Conservation (phyloP, 2,329 filamentous ascomycete species). For the Colletotrichum nymphaeae region DNA sequence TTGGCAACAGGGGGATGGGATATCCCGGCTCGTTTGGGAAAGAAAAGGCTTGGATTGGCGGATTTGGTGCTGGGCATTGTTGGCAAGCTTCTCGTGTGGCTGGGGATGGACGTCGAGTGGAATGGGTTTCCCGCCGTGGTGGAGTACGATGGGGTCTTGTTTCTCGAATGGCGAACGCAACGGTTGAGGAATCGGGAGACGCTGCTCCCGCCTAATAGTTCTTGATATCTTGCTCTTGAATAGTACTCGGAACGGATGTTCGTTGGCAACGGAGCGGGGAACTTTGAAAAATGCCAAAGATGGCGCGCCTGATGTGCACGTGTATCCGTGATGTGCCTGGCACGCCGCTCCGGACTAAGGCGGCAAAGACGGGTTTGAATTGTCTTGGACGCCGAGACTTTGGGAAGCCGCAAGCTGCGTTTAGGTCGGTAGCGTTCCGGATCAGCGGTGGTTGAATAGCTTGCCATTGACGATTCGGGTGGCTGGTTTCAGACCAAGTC, state of each 20-base stretch:
- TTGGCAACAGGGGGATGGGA: background rate
- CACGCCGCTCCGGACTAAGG: background rate
- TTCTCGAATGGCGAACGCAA: slow-evolving; percentile 9
- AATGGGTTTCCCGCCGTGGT: slow-evolving; percentile 22
- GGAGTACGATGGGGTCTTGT: slow-evolving; percentile 6
- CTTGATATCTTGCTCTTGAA: background rate
- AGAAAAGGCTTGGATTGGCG: slow-evolving; percentile 18
- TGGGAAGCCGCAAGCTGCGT: slow-evolving; percentile 12
- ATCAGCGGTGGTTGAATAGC: background rate
- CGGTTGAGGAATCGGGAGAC: background rate
- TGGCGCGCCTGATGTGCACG: slow-evolving; percentile 3
- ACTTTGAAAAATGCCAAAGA: slow-evolving; percentile 1
- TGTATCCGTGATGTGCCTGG: background rate
- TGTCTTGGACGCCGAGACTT: background rate
- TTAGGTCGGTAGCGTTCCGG: background rate
- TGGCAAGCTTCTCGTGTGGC: slow-evolving; percentile 26
- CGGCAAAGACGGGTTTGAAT: background rate
- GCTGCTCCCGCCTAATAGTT: slow-evolving; percentile 8
- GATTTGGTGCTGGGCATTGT: slow-evolving; percentile 3
- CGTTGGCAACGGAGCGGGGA: background rate
- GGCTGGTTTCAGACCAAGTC: slow-evolving; percentile 4
- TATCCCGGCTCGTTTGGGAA: slow-evolving; percentile 10
- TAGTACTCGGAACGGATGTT: background rate
- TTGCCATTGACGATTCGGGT: background rate
- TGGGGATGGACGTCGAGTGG: slow-evolving; percentile 21